Evolutionary conservation across 78 protist species (phyloP).

Genomic region (Speleostelium caveatum): DNA sequence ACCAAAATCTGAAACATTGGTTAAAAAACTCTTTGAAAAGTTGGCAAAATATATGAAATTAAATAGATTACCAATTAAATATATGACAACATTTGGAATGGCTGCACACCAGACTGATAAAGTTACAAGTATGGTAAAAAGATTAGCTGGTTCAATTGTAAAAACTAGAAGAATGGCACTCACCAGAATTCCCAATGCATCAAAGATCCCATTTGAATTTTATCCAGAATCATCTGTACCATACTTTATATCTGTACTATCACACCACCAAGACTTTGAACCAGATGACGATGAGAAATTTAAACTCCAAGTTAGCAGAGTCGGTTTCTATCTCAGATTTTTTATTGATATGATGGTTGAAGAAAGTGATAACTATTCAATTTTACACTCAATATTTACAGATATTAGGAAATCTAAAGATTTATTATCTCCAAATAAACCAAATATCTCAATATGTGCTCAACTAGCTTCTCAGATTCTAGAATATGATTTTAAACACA

Average conservation of each 20-base stretch:
- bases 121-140: slow-evolving; percentile 13
- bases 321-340: slow-evolving; percentile 1
- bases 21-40: slow-evolving; percentile 30
- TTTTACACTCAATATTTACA: slow-evolving; percentile 15
- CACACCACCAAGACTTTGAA: slow-evolving; percentile 21
- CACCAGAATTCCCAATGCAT: neutral
- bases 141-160: slow-evolving; percentile 4
- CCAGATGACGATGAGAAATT: neutral
- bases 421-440: slow-evolving; percentile 9
- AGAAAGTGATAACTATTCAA: slow-evolving; percentile 54
- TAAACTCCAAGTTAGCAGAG: neutral
- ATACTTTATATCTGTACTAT: slow-evolving; percentile 36
- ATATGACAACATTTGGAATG: slow-evolving; percentile 72
- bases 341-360: slow-evolving; percentile 55
- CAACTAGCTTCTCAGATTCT: slow-evolving; percentile 39
- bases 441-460: neutral
- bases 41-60: slow-evolving; percentile 16
- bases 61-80: slow-evolving; percentile 35
- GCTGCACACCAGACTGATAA: slow-evolving; percentile 45
- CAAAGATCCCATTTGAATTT: neutral
- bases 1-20: slow-evolving; percentile 1
- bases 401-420: slow-evolving; percentile 8
- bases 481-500: slow-evolving; percentile 24
- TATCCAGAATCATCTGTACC: slow-evolving; percentile 63
- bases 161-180: slow-evolving; percentile 44